Evolutionary conservation across 345 rosid genomes (phyloP).

Genomic region (Rhodomyrtus tomentosa): DNA sequence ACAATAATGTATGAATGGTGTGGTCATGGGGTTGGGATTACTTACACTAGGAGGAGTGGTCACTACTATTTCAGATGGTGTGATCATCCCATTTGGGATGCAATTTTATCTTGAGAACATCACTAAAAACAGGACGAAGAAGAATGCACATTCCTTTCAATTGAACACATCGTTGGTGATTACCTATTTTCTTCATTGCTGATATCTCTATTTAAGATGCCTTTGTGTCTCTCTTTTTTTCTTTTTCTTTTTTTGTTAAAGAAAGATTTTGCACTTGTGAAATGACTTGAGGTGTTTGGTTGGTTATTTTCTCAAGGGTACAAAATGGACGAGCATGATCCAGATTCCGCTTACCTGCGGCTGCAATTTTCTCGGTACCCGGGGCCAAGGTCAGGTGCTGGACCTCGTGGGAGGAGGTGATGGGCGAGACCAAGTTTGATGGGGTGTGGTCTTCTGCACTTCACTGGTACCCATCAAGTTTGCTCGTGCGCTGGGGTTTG

Average conservation of each 20-base stretch:
- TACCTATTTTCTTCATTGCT: not conserved
- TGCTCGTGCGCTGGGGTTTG: not conserved
- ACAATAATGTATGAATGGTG: not conserved
- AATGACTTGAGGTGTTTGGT: not conserved
- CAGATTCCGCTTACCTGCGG: constrained; percentile 55
- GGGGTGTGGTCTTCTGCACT: not conserved
- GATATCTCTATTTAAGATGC: not conserved
- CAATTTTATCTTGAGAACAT: not conserved
- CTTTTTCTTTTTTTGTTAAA: too few species aligned
- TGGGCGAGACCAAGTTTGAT: not conserved
- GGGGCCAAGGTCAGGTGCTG: constrained; percentile 50
- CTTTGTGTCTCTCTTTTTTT: not conserved
- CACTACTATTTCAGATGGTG: not conserved
- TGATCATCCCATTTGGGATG: not conserved
- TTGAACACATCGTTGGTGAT: not conserved
- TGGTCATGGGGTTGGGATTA: not conserved
- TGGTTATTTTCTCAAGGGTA: constrained; percentile 38
- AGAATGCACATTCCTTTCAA: not conserved
- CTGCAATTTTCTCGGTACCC: constrained; percentile 67
- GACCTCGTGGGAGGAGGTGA: constrained; percentile 62
- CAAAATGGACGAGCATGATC: constrained; percentile 62
- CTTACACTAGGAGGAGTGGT: not conserved
- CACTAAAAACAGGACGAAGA: not conserved
- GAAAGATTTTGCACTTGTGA: not conserved
- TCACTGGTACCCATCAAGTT: not conserved